Evolutionary conservation across 1,284 basidiomycete genomes (phyloP), one percentile per base, ranked within the genome.

Genomic region (Xanthoconium separans): DNA sequence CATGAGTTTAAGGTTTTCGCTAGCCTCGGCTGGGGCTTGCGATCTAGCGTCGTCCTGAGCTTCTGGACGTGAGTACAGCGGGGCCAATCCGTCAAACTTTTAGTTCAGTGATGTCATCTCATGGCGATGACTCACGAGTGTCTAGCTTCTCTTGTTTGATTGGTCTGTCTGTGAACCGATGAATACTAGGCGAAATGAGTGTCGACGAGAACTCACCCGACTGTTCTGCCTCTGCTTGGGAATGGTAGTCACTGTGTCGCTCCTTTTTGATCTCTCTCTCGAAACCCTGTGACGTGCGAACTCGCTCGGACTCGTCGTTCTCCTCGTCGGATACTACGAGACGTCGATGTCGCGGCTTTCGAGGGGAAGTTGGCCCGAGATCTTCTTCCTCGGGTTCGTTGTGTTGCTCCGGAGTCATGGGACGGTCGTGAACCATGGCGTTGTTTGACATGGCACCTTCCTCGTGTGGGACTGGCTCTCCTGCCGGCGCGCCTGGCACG

Each of bases 131-230:
- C 62, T 34, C 39, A 67, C 65, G 31, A 11, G 42, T 39, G 24
- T 45, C 45, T 18, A 1, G 22, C 30, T 55, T 65, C 12, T 67
- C 66, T 33, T 53, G 52, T 52, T 62, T 69, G 37, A 62, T 53
- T 6, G 44, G 50, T 6, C 34, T 61, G 27, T 44, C 64, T 69
- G 22, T 43, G 20, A 6, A 37, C 31, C 10, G 7, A 50, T 53
- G 15, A 51, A 30, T n/a, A n/a, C n/a, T 27, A 12, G 7, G 27
- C 27, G 2, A n/a, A 5, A 15, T 3, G 29, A 33, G n/a, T 4
- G 16, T 18, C 24, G 6, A 6, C 9, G 29, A 22, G 18, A 4
- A 51, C 64, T 42, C 46, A 65, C 64, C 44, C 2, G 6, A 42
- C 39, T 27, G 40, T 18, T 49, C 55, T 4, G 24, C 15, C 0